Percentiles rank a stretch among this genome's conserved stretches.
Evolutionary conservation across 1,284 basidiomycete genomes (phyloP).

Genomic region (Leucoagaricus sp.): DNA sequence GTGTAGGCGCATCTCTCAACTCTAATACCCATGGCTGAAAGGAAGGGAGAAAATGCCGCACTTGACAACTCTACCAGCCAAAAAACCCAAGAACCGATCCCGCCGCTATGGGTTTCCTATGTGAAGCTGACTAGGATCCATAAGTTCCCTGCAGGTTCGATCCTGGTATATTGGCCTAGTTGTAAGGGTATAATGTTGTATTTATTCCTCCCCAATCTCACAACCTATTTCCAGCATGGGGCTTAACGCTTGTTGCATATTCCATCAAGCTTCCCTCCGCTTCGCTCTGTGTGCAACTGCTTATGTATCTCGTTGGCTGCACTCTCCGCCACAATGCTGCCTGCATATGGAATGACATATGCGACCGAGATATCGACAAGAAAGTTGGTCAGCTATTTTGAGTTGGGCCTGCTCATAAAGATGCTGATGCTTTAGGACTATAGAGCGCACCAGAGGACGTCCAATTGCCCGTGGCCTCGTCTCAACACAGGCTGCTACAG

Average conservation of each 20-base stretch:
- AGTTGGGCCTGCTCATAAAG: neutral
- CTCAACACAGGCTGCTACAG: constrained; percentile 17
- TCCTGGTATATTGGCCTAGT: constrained; percentile 34
- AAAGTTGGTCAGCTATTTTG: constrained; percentile 30
- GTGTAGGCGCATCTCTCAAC: too few relatives aligned
- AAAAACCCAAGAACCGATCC: neutral
- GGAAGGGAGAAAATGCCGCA: too few relatives aligned
- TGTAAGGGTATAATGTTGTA: constrained; percentile 21
- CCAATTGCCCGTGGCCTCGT: constrained; percentile 46
- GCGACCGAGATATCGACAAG: constrained; percentile 39
- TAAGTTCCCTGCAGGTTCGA: constrained; percentile 31
- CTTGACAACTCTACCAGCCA: too few relatives aligned
- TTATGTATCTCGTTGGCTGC: constrained; percentile 23
- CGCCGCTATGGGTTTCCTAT: constrained; percentile 16
- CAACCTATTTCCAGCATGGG: constrained; percentile 15
- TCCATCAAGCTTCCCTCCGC: constrained; percentile 16
- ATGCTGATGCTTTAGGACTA: neutral
- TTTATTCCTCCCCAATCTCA: too few relatives aligned
- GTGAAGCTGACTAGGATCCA: constrained; percentile 32
- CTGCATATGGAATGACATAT: constrained; percentile 42
- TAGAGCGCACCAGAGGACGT: constrained; percentile 49
- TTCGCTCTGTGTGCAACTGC: constrained; percentile 19
- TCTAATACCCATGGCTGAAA: too few relatives aligned
- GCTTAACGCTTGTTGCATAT: constrained; percentile 23
- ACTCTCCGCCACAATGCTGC: constrained; percentile 32